Evolutionary conservation across 352 stramenopile species (phyloP).

Genomic region (Pythium volutum): DNA sequence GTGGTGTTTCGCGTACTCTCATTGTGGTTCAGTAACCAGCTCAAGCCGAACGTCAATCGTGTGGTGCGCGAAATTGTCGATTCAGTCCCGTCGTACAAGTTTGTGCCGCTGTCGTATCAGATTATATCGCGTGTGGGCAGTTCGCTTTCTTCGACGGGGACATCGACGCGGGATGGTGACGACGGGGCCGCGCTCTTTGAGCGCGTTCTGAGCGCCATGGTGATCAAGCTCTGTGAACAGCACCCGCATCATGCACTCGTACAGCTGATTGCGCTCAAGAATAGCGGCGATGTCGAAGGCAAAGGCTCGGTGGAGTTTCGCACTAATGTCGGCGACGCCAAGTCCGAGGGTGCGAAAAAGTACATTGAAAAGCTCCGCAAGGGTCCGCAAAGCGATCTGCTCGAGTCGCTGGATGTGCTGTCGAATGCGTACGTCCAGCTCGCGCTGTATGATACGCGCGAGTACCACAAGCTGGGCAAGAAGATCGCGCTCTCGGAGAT

Average conservation of each 20-base stretch:
- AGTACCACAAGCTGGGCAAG: slow-evolving; percentile 66
- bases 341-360: slow-evolving; percentile 57
- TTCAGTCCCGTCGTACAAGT: slow-evolving; percentile 93
- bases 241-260: slow-evolving; percentile 97
- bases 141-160: slow-evolving; percentile 9
- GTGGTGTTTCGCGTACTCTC: slow-evolving; percentile 92
- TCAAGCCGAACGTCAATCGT: slow-evolving; percentile 66
- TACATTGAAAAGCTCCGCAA: slow-evolving; percentile 61
- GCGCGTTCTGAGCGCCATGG: slow-evolving; percentile 80
- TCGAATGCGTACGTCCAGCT: slow-evolving; percentile 77
- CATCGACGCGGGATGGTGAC: not conserved
- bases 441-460: slow-evolving; percentile 74
- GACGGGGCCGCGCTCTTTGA: slow-evolving; percentile 59
- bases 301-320: slow-evolving; percentile 77
- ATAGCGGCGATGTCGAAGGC: slow-evolving; percentile 88
- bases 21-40: slow-evolving; percentile 93
- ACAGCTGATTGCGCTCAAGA: slow-evolving; percentile 94
- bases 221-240: slow-evolving; percentile 91
- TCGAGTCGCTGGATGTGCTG: slow-evolving; percentile 76
- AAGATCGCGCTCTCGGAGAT: slow-evolving; percentile 74
- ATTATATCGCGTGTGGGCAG: slow-evolving; percentile 95
- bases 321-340: slow-evolving; percentile 76
- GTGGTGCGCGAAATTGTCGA: slow-evolving; percentile 84
- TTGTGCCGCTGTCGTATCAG: slow-evolving; percentile 97
- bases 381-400: slow-evolving; percentile 47